phyloP scores from a whole-genome alignment of 2,329 filamentous ascomycete species.

The Basipetospora chlamydospora region DNA sequence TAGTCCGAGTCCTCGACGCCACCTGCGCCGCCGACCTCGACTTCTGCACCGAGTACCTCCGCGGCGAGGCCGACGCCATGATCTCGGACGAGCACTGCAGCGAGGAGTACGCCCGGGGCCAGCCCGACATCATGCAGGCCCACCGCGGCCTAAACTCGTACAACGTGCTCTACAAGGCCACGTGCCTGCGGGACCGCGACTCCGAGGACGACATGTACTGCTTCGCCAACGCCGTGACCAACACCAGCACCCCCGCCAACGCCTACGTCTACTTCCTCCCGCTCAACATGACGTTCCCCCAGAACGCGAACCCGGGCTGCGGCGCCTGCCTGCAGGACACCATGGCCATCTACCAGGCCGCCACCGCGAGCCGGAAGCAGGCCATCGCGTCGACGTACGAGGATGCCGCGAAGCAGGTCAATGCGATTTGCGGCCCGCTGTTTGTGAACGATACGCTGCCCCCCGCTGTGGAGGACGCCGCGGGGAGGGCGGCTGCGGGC shows the following conservation, averaged over 20 bases:
- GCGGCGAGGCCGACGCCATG: constrained; percentile 49
- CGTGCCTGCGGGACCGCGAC: constrained; percentile 56
- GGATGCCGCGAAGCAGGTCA: constrained; percentile 56
- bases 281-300: constrained; percentile 57
- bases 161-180: constrained; percentile 61
- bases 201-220: constrained; percentile 56
- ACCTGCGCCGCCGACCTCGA: constrained; percentile 56
- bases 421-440: constrained; percentile 44
- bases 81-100: constrained; percentile 51
- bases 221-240: constrained; percentile 75
- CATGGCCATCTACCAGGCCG: constrained; percentile 66
- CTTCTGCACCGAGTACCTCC: constrained; percentile 52
- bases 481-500: constrained; percentile 9
- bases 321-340: constrained; percentile 61
- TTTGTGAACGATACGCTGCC: constrained; percentile 45
- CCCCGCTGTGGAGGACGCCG: constrained; percentile 13
- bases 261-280: constrained; percentile 77
- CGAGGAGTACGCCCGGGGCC: constrained; percentile 50
- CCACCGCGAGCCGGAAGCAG: constrained; percentile 49
- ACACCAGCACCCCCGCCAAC: constrained; percentile 53
- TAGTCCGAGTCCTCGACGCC: constrained; percentile 65
- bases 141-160: constrained; percentile 68
- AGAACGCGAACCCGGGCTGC: constrained; percentile 56
- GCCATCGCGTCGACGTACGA: constrained; percentile 56
- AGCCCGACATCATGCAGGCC: constrained; percentile 58